Percentiles rank a stretch among this genome's conserved stretches.
Evolutionary conservation across 768 basidiomycete genomes (phyloP).

Genomic region (Flagelloscypha sp.): DNA sequence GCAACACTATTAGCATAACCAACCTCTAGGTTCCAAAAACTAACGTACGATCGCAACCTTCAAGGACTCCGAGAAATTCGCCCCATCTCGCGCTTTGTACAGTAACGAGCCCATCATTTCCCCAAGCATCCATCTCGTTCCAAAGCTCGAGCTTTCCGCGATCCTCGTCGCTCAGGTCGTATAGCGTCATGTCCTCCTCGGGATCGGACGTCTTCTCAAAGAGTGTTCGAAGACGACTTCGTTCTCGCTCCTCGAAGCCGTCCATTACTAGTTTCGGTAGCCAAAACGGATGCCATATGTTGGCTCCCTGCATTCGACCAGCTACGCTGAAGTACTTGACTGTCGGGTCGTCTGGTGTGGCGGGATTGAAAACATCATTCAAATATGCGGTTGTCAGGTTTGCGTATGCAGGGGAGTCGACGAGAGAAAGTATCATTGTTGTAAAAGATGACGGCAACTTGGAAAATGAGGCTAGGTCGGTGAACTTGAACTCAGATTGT

Average conservation of each 20-base stretch:
- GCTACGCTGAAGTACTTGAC: constrained; percentile 93
- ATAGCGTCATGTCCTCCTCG: constrained; percentile 4
- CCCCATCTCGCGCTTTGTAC: constrained; percentile 95
- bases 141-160: constrained; percentile 24
- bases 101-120: constrained; percentile 89
- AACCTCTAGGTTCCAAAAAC: background rate
- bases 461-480: constrained; percentile 45
- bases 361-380: constrained; percentile 72
- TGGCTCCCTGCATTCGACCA: constrained; percentile 57
- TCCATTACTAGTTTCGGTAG: constrained; percentile 92
- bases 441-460: constrained; percentile 79
- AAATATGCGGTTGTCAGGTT: constrained; percentile 85
- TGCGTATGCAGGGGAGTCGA: constrained; percentile 95
- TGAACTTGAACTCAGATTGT: constrained; percentile 24
- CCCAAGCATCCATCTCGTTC: constrained; percentile 52
- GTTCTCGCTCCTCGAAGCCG: constrained; percentile 60
- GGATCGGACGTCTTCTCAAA: constrained; percentile 28
- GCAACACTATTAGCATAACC: background rate
- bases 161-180: no score
- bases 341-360: constrained; percentile 64
- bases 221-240: constrained; percentile 31
- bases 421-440: constrained; percentile 74
- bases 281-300: constrained; percentile 93
- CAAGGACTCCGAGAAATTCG: constrained; percentile 84
- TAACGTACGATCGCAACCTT: constrained; percentile 71